Base-by-base conservation (phyloP, 2,329 filamentous ascomycete species). In the Gnomoniopsis smithogilvyi region DNA sequence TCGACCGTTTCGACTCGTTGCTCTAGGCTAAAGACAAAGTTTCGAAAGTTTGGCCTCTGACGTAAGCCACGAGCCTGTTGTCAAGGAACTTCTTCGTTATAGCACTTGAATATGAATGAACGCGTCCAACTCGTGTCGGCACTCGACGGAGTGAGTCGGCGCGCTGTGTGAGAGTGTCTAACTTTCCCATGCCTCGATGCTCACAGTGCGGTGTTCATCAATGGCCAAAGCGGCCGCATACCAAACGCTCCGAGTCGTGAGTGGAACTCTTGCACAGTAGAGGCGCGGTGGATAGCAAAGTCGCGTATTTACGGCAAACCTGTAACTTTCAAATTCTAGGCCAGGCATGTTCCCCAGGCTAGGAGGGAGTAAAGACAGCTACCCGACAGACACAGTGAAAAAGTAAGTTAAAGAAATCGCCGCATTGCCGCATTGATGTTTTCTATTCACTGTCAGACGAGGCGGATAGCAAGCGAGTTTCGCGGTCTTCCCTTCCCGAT, bases 381-480 rank as follows among this genome's bases (percentile, higher is more conserved):
- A 19, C 21, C n/a, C 43, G 43, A 19, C 6, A 11, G 3, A 46
- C 8, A 46, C 8, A 22, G 4, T 1, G 38, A 21, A 22, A n/a
- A n/a, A 11, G n/a, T n/a, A n/a, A n/a, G n/a, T n/a, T n/a, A n/a
- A n/a, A n/a, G n/a, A n/a, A n/a, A n/a, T n/a, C n/a, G n/a, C n/a
- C n/a, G n/a, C 21, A 21, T 19, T 12, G 3, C 21, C 17, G 43
- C 17, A 19, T 30, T 41, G 34, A 34, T 41, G 50, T 22, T 17
- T 33, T 34, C 36, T 54, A 14, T 33, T 14, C 4, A 12, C n/a
- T 62, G 62, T 70, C 66, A 73, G 74, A 72, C 72, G 68, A 64
- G 62, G 62, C 72, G 71, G 70, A 67, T 68, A 63, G 64, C 59
- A 74, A 74, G 71, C 71, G 73, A 74, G 73, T 75, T 75, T 76